Evolutionary conservation across 2,329 filamentous ascomycete species (phyloP), one percentile per base, ranked within the genome.

Genomic region (Elsinoe australis): DNA sequence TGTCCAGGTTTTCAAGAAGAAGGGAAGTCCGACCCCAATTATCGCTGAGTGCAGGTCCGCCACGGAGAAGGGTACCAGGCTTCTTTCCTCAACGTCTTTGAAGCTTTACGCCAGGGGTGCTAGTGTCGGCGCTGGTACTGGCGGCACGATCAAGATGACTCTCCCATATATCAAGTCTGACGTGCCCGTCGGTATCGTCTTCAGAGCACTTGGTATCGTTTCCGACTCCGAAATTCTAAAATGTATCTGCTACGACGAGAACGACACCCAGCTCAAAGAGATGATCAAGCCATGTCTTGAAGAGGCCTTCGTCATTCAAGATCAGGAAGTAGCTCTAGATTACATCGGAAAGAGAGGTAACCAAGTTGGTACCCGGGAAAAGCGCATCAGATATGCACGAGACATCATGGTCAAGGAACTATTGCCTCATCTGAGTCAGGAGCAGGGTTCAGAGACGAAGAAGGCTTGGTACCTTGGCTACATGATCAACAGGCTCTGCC

Each of bases 391-490:
- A 58, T 90, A 92, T 55, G 92, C 92, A 3, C 80, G 86, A 60
- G 92, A 96, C 58, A 89, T 98, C 56, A 80, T 98, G 66, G 89
- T 95, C 65, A 96, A 95, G 71, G 94, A 98, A 66, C 85, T 94
- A 55, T 71, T 98, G 38, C 94, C 92, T 18, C 92, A 98, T 61
- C 96, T 98, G 53, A 95, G 90, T 1, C 92, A 98, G 64, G 82
- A 79, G 52, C 88, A 95, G 66, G 92, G 92, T 21, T 94, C 87
- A 57, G 90, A 96, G 65, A 96, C 90, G 1, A 76, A 87, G 51
- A 98, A 98, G 65, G 92, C 94, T 2, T 98, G 95, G 69, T 98
- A 96, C 75, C 73, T 98, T 41, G 92, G 94, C 17, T 98, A 98
- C 69, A 98, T 98, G 90, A 87, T 96, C 38, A 90, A 98, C 68